Base-by-base conservation (phyloP, 768 basidiomycete genomes). In the Termitomyces sp. region DNA sequence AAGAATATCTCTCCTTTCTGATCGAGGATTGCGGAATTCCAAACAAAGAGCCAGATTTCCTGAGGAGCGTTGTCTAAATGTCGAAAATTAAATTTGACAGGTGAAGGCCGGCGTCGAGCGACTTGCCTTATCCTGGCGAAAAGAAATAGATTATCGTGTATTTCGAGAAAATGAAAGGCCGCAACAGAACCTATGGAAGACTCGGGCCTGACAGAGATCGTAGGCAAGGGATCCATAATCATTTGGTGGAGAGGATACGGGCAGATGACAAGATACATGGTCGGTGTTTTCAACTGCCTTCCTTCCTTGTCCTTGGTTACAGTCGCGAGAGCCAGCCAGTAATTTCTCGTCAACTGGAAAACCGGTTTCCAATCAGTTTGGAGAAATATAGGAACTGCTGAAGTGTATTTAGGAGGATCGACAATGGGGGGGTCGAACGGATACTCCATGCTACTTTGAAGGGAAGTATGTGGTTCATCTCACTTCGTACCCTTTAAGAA, bases 131-230 rank as follows among this genome's bases (percentile, higher is more conserved):
- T 5, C 11, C 47, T 36, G 27, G 39, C 27, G 12, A 50, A 1
- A 44, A 56, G 47, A 23, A 49, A 39, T 29, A 50, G 49, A 36
- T 50, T 11, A 7, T 40, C 22, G 13, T 41, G 20, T 20, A 27
- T 15, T 25, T 54, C 54, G 25, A 42, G 41, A 22, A 50, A 56
- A 7, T 56, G 53, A 32, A 40, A 54, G 16, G 45, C 33, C 47
- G 4, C 33, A 25, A 48, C 47, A 25, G 33, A 25, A 48, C 47
- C 47, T n/a, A 48, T 35, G 5, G 47, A 36, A 16, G 33, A 3
- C 16, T 48, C 47, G 23, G 22, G 47, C 22, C 25, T 35, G 7
- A 48, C 10, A 48, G 22, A 23, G 33, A 36, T 16, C 23, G 2
- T 36, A 7, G 48, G 35, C 48, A 49, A n/a, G 6, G 35, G 48